Evolutionary conservation across 495 filamentous ascomycete species (phyloP), one percentile per base, ranked within the genome.

Genomic region (Penicillium verhagenii): DNA sequence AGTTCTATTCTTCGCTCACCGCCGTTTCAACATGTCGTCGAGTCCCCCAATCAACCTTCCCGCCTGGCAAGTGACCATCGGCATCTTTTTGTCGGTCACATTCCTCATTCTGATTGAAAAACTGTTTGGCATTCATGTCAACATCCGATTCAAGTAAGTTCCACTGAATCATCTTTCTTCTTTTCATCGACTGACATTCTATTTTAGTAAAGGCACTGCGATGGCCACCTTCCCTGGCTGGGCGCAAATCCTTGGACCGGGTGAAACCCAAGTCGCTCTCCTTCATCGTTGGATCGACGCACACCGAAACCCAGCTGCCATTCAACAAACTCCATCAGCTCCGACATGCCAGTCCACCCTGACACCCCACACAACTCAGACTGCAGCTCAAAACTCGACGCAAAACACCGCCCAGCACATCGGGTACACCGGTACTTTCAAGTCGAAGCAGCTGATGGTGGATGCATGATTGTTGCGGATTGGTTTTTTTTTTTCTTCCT

Each of bases 41-140:
- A 47, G 9, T 29, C 49, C 49, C 19, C 49, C 49, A 13, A 28
- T 42, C 49, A 40, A 24, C 21, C 18, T 52, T 7, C 14, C 37
- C 7, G 31, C 31, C 35, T 52, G 49, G 49, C 13, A 52, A n/a
- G 23, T 42, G 4, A 18, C 26, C 21, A 10, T 26, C 20, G 49
- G 33, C 21, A 40, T 52, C 23, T 31, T 43, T 24, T 7, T 52
- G 24, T 52, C 49, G 16, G 5, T 52, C 35, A 52, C 49, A 20
- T 38, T 25, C 37, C 28, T 52, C 35, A 25, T 52, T 8, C 7
- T 52, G 6, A 52, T 52, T 24, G 49, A 52, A 37, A 52, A 52
- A n/a, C 4, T 52, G 6, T 52, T 28, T 21, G n/a, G 33, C 14
- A 40, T 40, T 23, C 33, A 52, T 8, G 16, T 42, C 35, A 52